phyloP scores from a whole-genome alignment of 306 rosid species.

The Casuarina equisetifolia region DNA sequence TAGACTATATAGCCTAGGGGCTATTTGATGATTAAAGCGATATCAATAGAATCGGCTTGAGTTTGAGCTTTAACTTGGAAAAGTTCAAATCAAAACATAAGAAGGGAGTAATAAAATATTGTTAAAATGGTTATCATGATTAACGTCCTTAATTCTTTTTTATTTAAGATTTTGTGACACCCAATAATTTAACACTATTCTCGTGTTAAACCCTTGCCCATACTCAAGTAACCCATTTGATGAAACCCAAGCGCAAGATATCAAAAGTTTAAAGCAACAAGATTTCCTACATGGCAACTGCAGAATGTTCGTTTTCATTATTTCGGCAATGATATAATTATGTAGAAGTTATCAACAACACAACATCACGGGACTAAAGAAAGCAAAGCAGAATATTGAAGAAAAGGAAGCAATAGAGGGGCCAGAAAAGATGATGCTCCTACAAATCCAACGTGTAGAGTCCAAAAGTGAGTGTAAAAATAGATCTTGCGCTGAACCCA shows the following conservation, averaged over 20 bases:
- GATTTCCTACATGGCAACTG: not conserved
- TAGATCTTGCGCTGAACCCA: conserved; percentile 87
- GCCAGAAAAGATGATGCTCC: conserved; percentile 93
- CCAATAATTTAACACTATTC: not conserved
- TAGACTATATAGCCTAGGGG: no score
- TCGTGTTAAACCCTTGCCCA: not conserved
- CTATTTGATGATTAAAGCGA: no score
- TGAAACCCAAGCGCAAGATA: not conserved
- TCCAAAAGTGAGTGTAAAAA: conserved; percentile 95
- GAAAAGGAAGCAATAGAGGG: conserved; percentile 36
- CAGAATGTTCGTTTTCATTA: not conserved
- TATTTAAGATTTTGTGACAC: no score
- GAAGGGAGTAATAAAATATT: no score
- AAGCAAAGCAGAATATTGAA: conserved; percentile 18
- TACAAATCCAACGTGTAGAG: conserved; percentile 95
- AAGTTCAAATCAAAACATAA: no score
- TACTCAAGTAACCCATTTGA: not conserved
- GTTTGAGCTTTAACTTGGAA: no score
- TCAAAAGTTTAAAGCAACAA: no score
- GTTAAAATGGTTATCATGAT: no score
- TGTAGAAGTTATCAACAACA: not conserved
- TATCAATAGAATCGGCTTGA: no score
- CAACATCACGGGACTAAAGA: not conserved
- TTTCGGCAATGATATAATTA: not conserved
- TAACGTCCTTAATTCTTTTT: no score